These are phyloP conservation scores for Flaveria sonorensis DNA, from an alignment of 129 eudicot species.

Conservation along the genomic window DNA sequence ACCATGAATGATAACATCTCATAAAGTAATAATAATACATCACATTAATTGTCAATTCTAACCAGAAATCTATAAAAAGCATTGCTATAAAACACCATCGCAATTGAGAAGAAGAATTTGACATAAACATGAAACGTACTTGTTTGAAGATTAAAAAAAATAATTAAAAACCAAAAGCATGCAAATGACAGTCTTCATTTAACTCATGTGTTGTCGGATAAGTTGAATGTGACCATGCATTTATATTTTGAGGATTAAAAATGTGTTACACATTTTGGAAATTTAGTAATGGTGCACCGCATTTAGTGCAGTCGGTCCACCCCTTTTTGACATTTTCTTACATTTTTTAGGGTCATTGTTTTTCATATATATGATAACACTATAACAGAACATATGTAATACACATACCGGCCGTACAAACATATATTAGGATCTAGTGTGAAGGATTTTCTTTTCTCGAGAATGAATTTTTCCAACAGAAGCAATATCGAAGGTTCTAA, in stretches of 20 bases:
- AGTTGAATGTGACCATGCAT: constrained; percentile 6
- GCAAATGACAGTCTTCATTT: not conserved
- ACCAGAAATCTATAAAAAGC: too few relatives aligned
- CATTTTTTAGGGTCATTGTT: not conserved
- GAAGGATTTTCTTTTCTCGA: not conserved
- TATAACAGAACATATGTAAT: not conserved
- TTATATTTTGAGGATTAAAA: not conserved
- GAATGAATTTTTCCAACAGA: not conserved
- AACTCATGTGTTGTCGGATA: constrained; percentile 4
- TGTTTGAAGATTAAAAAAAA: not conserved
- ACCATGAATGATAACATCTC: too few relatives aligned
- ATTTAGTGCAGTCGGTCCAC: not conserved
- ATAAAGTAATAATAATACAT: too few relatives aligned
- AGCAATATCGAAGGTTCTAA: not conserved
- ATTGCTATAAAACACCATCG: not conserved
- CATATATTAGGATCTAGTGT: not conserved
- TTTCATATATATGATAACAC: not conserved
- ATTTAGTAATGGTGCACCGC: not conserved
- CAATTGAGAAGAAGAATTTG: not conserved
- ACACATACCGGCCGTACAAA: not conserved
- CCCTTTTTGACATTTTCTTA: not conserved
- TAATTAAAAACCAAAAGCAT: not conserved
- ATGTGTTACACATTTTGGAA: constrained; percentile 6
- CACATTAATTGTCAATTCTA: too few relatives aligned
- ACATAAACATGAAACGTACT: not conserved